Percentiles rank a stretch among this genome's conserved stretches.
Evolutionary conservation across 2,329 filamentous ascomycete genomes (phyloP).

Genomic region (Microdochium bolleyi): DNA sequence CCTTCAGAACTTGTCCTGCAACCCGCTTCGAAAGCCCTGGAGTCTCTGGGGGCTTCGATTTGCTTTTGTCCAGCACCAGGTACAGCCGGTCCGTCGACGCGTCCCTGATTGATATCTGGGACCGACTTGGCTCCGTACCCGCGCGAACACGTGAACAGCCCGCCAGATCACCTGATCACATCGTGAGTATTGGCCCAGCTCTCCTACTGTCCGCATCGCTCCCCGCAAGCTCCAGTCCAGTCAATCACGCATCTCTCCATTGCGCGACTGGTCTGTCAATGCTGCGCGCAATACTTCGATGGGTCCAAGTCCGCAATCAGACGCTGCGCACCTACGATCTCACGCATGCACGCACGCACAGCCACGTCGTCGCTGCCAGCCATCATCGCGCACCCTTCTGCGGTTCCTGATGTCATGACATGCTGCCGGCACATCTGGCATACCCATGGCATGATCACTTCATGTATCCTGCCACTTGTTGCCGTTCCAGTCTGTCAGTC

Average conservation of each 20-base stretch:
- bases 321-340: neutral
- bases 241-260: neutral
- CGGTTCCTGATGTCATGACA: neutral
- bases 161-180: constrained; percentile 1
- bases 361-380: neutral
- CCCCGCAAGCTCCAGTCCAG: neutral
- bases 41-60: neutral
- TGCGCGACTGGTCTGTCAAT: neutral
- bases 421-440: too few relatives aligned
- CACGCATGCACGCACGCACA: neutral
- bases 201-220: neutral
- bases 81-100: neutral
- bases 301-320: neutral
- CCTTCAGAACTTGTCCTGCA: neutral
- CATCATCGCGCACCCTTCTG: neutral
- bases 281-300: too few relatives aligned
- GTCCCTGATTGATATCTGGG: neutral
- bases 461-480: too few relatives aligned
- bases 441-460: too few relatives aligned
- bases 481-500: too few relatives aligned
- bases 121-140: neutral
- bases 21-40: neutral
- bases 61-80: neutral
- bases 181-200: neutral
- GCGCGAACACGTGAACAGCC: neutral